phyloP scores from a whole-genome alignment of 1,284 basidiomycete genomes.

The Ustilago cynodontis region DNA sequence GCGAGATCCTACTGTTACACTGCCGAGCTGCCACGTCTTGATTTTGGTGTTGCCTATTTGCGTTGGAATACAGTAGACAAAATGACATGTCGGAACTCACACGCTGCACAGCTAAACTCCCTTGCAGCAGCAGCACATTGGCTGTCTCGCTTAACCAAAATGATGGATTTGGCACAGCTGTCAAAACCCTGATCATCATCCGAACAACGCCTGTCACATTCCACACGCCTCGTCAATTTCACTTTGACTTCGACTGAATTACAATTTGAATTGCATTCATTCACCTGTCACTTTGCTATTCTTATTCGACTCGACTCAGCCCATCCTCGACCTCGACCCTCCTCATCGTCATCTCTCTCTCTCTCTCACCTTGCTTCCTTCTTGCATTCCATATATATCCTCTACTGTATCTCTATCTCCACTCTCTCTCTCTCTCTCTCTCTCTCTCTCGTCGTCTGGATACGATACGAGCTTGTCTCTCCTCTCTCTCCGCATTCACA shows the following conservation, averaged over 20 bases:
- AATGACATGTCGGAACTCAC: neutral
- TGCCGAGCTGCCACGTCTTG: no score
- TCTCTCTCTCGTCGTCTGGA: conserved; percentile 46
- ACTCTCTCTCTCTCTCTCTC: neutral
- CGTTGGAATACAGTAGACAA: no score
- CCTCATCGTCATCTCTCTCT: conserved; percentile 6
- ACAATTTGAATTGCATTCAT: no score
- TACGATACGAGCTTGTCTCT: conserved; percentile 31
- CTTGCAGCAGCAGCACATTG: conserved; percentile 1
- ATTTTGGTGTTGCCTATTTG: no score
- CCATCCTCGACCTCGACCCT: neutral
- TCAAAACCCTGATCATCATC: conserved; percentile 8
- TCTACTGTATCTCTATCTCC: conserved; percentile 9
- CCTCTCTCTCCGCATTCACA: conserved; percentile 6
- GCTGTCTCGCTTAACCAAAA: neutral
- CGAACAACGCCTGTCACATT: conserved; percentile 12
- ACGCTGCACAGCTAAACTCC: conserved; percentile 8
- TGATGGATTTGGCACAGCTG: neutral
- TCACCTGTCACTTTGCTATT: conserved; percentile 27
- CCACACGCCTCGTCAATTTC: conserved; percentile 15
- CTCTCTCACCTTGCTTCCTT: neutral
- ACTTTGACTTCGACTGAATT: no score
- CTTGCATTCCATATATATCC: conserved; percentile 29
- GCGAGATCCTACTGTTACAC: no score
- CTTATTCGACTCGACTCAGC: neutral